Percentiles rank a stretch among this genome's conserved stretches.
phyloP scores from a whole-genome alignment of 768 basidiomycete species.

The Russula dissimulans region DNA sequence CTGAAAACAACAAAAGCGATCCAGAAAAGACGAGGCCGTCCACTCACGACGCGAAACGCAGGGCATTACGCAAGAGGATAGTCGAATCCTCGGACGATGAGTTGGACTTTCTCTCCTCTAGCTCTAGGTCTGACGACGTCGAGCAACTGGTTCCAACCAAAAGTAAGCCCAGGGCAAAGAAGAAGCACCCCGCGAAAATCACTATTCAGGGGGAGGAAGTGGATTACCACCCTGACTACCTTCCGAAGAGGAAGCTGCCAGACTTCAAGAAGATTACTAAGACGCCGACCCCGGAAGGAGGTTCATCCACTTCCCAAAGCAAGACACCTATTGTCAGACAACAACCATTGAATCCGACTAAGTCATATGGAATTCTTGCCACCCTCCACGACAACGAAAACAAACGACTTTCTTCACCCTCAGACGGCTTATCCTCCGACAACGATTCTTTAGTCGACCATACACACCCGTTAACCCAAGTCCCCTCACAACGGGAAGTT shows the following conservation, averaged over 20 bases:
- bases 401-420: background rate
- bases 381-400: constrained; percentile 3
- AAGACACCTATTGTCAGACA: background rate
- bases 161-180: background rate
- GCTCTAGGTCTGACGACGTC: constrained; percentile 8
- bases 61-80: background rate
- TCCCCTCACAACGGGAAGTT: background rate
- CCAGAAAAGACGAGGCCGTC: background rate
- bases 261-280: constrained; percentile 12
- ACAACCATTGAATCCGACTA: background rate
- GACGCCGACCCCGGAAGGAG: background rate
- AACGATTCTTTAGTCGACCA: background rate
- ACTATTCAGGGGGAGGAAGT: background rate
- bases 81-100: constrained; percentile 8
- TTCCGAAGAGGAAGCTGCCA: constrained; percentile 9
- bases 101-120: constrained; percentile 13
- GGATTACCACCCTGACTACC: background rate
- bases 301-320: constrained; percentile 3
- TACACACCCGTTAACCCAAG: background rate
- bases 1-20: background rate
- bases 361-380: background rate
- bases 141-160: background rate
- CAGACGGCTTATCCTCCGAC: constrained; percentile 6
- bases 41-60: background rate
- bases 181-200: background rate